phyloP scores from a whole-genome alignment of 768 basidiomycete species.

The Mycena polygramma region DNA sequence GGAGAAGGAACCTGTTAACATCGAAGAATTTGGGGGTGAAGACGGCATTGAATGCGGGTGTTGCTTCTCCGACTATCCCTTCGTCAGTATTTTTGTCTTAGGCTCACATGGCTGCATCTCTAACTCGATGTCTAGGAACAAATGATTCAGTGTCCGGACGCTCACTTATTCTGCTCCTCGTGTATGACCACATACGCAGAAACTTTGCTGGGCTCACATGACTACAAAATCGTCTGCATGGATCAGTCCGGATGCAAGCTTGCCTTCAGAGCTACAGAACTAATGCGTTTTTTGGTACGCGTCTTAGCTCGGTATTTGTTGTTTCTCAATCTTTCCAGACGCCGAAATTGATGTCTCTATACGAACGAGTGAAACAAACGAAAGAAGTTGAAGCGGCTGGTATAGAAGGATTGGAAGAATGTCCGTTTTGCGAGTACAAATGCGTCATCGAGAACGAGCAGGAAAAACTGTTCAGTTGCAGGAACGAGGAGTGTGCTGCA shows the following conservation, averaged over 20 bases:
- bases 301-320: background rate
- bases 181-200: constrained; percentile 81
- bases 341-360: constrained; percentile 74
- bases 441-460: constrained; percentile 78
- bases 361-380: constrained; percentile 79
- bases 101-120: constrained; percentile 6
- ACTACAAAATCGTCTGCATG: constrained; percentile 81
- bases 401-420: constrained; percentile 86
- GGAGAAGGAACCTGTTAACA: constrained; percentile 39
- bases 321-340: constrained; percentile 41
- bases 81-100: constrained; percentile 61
- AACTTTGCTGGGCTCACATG: constrained; percentile 73
- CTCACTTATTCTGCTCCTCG: constrained; percentile 85
- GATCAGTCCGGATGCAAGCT: constrained; percentile 81
- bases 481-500: constrained; percentile 75
- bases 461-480: constrained; percentile 72
- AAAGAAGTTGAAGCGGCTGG: constrained; percentile 86
- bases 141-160: constrained; percentile 91
- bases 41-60: constrained; percentile 89
- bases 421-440: constrained; percentile 92
- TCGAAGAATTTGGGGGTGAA: constrained; percentile 62
- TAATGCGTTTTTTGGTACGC: constrained; percentile 69
- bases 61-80: constrained; percentile 81
- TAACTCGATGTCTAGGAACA: constrained; percentile 64
- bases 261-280: constrained; percentile 76